These are phyloP conservation scores for Ophiostoma himal-ulmi DNA, from an alignment of 2,329 filamentous ascomycete genomes.

Conservation along the genomic window DNA sequence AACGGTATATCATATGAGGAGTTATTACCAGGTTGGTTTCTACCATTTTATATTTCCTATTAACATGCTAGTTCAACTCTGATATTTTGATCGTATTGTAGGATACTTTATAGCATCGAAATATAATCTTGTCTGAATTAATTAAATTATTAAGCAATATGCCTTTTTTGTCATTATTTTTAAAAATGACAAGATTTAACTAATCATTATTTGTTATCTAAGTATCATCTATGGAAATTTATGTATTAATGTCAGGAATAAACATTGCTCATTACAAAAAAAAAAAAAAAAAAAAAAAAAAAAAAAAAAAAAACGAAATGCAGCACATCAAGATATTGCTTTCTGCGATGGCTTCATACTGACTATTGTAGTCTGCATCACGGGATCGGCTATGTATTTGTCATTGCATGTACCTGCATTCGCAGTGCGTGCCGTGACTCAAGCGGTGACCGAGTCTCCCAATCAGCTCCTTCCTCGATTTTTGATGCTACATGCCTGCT, in stretches of 20 bases:
- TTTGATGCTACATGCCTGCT: background rate
- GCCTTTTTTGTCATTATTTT: too few relatives aligned
- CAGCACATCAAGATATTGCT: background rate
- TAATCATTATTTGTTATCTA: too few relatives aligned
- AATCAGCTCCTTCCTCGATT: background rate
- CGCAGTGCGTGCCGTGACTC: background rate
- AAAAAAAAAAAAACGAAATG: background rate
- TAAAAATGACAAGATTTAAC: too few relatives aligned
- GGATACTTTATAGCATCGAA: background rate
- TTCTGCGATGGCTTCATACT: background rate
- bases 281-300: background rate
- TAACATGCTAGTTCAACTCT: background rate
- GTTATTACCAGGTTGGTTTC: background rate
- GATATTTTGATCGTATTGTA: background rate
- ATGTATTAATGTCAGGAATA: too few relatives aligned
- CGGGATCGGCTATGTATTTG: background rate
- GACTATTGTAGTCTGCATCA: background rate
- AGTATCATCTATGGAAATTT: too few relatives aligned
- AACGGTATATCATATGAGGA: slow-evolving; percentile 8
- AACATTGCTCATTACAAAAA: background rate
- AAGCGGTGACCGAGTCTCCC: background rate
- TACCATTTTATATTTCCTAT: slow-evolving; percentile 1
- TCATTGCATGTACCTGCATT: background rate
- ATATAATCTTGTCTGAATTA: too few relatives aligned
- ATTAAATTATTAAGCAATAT: too few relatives aligned